Conservation (phyloP, 2,329 filamentous ascomycete species). For the Rhinocladiella mackenziei region DNA sequence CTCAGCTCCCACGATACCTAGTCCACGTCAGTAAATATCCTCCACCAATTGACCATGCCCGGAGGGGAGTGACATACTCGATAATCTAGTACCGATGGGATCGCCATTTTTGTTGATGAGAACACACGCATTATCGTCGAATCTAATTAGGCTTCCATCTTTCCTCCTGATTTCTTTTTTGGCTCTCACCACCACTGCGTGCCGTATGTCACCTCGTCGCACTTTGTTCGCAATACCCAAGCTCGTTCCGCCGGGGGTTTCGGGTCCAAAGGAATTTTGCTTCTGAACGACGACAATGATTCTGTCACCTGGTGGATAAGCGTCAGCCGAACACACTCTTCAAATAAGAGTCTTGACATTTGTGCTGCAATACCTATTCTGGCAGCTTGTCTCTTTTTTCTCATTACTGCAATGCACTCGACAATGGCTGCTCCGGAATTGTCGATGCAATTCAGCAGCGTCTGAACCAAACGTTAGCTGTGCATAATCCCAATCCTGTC, state of each 20-base stretch:
- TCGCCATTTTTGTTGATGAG: slow-evolving; percentile 96
- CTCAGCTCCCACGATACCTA: slow-evolving; percentile 81
- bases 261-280: slow-evolving; percentile 72
- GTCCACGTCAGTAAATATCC: slow-evolving; percentile 21
- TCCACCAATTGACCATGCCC: slow-evolving; percentile 8
- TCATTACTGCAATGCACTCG: slow-evolving; percentile 90
- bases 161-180: slow-evolving; percentile 79
- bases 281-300: slow-evolving; percentile 98
- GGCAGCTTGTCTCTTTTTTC: slow-evolving; percentile 76
- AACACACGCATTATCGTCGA: slow-evolving; percentile 98
- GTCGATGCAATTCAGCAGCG: slow-evolving; percentile 99
- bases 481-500: too few species aligned
- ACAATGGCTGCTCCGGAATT: slow-evolving; percentile 97
- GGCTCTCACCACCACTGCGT: slow-evolving; percentile 91
- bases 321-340: not conserved
- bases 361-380: slow-evolving; percentile 66
- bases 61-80: slow-evolving; percentile 52
- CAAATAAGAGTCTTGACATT: not conserved
- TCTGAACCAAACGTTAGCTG: slow-evolving; percentile 53
- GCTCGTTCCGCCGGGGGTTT: slow-evolving; percentile 59
- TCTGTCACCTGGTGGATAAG: slow-evolving; percentile 66
- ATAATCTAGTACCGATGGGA: slow-evolving; percentile 87
- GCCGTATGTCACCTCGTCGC: slow-evolving; percentile 89
- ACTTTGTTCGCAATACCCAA: slow-evolving; percentile 85
- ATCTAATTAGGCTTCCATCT: slow-evolving; percentile 85